Evolutionary conservation across 1,139 yeast genomes (phyloP).

Genomic region (Scheffersomyces titani): DNA sequence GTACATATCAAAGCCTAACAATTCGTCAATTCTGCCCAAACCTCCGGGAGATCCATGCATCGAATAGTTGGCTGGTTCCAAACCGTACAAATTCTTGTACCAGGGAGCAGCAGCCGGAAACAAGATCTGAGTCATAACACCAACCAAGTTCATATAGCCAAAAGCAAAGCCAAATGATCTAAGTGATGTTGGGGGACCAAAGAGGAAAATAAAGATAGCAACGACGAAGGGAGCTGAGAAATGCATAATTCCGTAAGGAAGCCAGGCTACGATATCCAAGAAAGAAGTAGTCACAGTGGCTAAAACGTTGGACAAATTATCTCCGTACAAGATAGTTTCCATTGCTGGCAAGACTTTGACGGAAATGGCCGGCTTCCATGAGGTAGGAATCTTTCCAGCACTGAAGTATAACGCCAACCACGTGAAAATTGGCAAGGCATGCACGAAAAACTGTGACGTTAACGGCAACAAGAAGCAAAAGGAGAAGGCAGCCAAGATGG

Average conservation of each 20-base stretch:
- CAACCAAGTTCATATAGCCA: conserved; percentile 93
- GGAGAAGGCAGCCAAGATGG: conserved; percentile 36
- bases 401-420: conserved; percentile 88
- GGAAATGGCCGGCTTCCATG: conserved; percentile 84
- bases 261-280: conserved; percentile 88
- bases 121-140: conserved; percentile 75
- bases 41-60: conserved; percentile 99
- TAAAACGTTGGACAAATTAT: conserved; percentile 81
- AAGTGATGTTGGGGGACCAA: conserved; percentile 90
- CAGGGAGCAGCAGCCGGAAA: conserved; percentile 99
- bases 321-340: conserved; percentile 93
- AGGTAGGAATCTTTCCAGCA: conserved; percentile 73
- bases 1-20: conserved; percentile 82
- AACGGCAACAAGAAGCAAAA: conserved; percentile 61
- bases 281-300: conserved; percentile 70
- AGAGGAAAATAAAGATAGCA: conserved; percentile 74
- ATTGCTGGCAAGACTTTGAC: conserved; percentile 92
- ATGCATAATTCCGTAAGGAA: conserved; percentile 92
- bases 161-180: conserved; percentile 91
- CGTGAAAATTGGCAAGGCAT: conserved; percentile 81
- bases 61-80: conserved; percentile 86
- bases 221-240: conserved; percentile 88
- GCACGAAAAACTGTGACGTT: conserved; percentile 82
- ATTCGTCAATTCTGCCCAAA: conserved; percentile 78
- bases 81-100: conserved; percentile 86